Evolutionary conservation across 1,139 yeast species (phyloP), one percentile per base, ranked within the genome.

Genomic region (Debaryomyces sp.): DNA sequence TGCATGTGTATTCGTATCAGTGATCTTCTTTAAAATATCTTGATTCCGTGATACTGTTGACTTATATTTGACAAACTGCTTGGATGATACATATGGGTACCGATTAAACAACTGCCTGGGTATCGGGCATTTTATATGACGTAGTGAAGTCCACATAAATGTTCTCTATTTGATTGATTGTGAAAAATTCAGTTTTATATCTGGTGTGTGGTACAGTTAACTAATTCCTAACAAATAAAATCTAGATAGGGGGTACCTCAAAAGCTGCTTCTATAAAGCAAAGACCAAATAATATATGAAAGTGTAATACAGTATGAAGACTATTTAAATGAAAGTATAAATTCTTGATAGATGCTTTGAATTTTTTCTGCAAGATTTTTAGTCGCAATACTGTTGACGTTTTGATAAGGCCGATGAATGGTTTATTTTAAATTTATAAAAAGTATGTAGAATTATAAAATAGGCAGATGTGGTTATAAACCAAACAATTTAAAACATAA

Each of bases 41-140:
- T 45, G 34, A 37, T 50, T 50, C 21, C 53, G 44, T 37, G 38
- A 23, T 17, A 43, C 38, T 6, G 53, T 50, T 9, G 49, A 39
- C 26, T 40, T 41, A 32, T 27, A 27, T 36, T 29, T 41, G 8
- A 13, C 35, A 18, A n/a, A 21, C 5, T 13, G 21, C 4, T 15
- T 37, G 18, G 4, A n/a, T 24, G 12, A 3, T 9, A 7, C 10
- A n/a, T 8, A 10, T 4, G 13, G 2, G 21, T 12, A 35, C n/a
- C 26, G 38, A 12, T 10, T 5, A 21, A 35, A 2, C 24, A 22
- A 12, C 24, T 21, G 22, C 38, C 38, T 35, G 2, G 26, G 8
- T 21, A 12, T 5, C 23, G 15, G 27, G 38, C 15, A 12, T n/a
- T n/a, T 18, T 21, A 21, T n/a, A 21, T 35, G 38, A 7, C 17